A percentile compares a stretch with the other conserved stretches of the same genome.
Evolutionary conservation across 2,329 filamentous ascomycete genomes (phyloP).

Genomic region (Tympanopsis confertula): DNA sequence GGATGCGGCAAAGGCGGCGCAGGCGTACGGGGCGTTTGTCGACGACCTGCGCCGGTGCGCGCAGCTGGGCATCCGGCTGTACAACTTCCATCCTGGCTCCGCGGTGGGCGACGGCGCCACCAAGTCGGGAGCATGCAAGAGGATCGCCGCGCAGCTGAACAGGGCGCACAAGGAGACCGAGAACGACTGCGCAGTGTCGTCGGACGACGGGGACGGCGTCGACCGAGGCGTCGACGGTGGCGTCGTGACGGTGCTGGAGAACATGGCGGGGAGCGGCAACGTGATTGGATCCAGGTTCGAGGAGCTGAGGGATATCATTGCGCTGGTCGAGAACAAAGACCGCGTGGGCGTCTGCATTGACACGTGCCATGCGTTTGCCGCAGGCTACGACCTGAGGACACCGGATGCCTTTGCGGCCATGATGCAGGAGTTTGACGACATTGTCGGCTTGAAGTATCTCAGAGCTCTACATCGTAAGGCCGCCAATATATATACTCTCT

Average conservation of each 20-base stretch:
- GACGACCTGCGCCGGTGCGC: constrained; percentile 84
- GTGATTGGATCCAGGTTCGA: constrained; percentile 77
- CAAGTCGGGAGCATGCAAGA: constrained; percentile 57
- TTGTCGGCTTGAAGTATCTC: constrained; percentile 70
- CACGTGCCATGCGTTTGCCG: constrained; percentile 92
- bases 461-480: constrained; percentile 60
- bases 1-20: constrained; percentile 66
- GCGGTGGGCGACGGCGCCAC: constrained; percentile 48
- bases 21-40: constrained; percentile 76
- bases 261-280: constrained; percentile 86
- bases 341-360: constrained; percentile 91
- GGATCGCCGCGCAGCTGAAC: constrained; percentile 76
- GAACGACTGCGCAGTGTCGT: constrained; percentile 12
- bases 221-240: not conserved
- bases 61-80: constrained; percentile 73
- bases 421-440: constrained; percentile 62
- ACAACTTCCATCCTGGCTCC: constrained; percentile 95
- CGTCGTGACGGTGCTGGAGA: constrained; percentile 81
- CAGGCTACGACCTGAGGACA: constrained; percentile 77
- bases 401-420: constrained; percentile 63
- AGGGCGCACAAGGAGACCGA: constrained; percentile 66
- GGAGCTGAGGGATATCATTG: constrained; percentile 77
- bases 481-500: not conserved
- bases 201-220: not conserved
- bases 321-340: constrained; percentile 64